These are phyloP conservation scores for Shiraia sp. DNA, from an alignment of 2,329 filamentous ascomycete genomes.

Conservation along the genomic window DNA sequence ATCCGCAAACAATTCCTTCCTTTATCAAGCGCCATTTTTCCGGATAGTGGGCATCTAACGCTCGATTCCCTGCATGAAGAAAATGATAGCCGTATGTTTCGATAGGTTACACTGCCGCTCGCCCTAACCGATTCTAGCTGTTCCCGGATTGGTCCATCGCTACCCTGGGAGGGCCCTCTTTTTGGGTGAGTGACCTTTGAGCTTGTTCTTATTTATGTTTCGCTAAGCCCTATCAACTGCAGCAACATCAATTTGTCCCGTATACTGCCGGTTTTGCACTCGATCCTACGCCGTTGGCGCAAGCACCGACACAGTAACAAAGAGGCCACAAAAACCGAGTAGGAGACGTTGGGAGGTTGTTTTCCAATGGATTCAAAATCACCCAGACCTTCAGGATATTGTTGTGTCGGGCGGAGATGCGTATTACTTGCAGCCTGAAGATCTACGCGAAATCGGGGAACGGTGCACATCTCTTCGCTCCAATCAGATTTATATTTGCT, in stretches of 20 bases:
- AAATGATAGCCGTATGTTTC: constrained; percentile 51
- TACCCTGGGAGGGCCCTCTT: constrained; percentile 67
- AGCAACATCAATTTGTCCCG: constrained; percentile 63
- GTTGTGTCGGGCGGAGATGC: constrained; percentile 67
- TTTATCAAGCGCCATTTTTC: constrained; percentile 55
- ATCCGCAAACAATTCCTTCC: constrained; percentile 65
- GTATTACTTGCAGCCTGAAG: constrained; percentile 59
- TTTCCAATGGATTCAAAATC: constrained; percentile 60
- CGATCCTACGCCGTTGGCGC: constrained; percentile 63
- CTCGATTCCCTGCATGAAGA: constrained; percentile 64
- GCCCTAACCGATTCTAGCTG: constrained; percentile 35
- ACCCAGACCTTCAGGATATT: constrained; percentile 59
- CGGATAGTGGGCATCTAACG: constrained; percentile 59
- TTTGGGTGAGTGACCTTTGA: constrained; percentile 51
- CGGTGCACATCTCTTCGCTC: constrained; percentile 15
- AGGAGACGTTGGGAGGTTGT: constrained; percentile 60
- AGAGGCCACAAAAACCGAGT: constrained; percentile 37
- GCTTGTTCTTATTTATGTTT: not conserved
- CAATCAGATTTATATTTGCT: not conserved
- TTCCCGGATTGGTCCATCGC: constrained; percentile 63
- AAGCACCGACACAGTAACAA: constrained; percentile 56
- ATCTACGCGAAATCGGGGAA: constrained; percentile 59
- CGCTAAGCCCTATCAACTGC: not conserved
- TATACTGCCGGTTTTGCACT: constrained; percentile 67
- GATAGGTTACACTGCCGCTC: not conserved